Evolutionary conservation across 371 early-diverging fungal genomes (phyloP).

Genomic region (Smittium culicis): DNA sequence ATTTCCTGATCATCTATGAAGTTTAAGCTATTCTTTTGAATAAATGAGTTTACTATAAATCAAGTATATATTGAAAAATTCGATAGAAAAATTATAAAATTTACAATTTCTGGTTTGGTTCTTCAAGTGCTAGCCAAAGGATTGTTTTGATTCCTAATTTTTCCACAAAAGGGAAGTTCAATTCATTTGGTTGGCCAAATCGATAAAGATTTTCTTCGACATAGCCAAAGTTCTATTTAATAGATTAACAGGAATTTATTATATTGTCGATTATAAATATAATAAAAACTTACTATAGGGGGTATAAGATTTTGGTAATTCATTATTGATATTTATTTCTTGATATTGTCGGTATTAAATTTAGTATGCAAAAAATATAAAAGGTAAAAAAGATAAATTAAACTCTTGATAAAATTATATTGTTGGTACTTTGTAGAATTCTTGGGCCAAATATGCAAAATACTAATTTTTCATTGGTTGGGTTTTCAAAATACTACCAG

Average conservation of each 20-base stretch:
- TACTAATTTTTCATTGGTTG: too few relatives aligned
- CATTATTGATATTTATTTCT: too few relatives aligned
- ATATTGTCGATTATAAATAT: background rate
- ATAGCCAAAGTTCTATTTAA: constrained; percentile 69
- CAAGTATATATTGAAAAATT: too few relatives aligned
- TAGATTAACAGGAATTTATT: background rate
- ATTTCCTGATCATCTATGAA: constrained; percentile 96
- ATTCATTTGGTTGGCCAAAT: constrained; percentile 94
- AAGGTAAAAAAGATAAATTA: too few relatives aligned
- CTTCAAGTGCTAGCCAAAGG: constrained; percentile 88
- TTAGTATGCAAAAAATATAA: too few relatives aligned
- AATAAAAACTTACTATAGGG: constrained; percentile 41
- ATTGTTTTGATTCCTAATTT: constrained; percentile 82
- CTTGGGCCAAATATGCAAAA: too few relatives aligned
- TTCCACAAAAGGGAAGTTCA: constrained; percentile 93
- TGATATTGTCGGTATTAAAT: too few relatives aligned
- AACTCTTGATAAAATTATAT: too few relatives aligned
- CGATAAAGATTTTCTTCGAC: constrained; percentile 92
- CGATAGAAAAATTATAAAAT: too few relatives aligned
- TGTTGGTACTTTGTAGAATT: too few relatives aligned
- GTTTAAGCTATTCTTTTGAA: constrained; percentile 53
- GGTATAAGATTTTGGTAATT: constrained; percentile 69
- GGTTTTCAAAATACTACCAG: too few relatives aligned
- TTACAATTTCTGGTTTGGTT: constrained; percentile 84
- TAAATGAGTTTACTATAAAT: too few relatives aligned